A percentile compares a stretch with the other conserved stretches of the same genome.
Evolutionary conservation across 805 yeast species (phyloP).

Genomic region (Sugiyamaella lignohabitans): DNA sequence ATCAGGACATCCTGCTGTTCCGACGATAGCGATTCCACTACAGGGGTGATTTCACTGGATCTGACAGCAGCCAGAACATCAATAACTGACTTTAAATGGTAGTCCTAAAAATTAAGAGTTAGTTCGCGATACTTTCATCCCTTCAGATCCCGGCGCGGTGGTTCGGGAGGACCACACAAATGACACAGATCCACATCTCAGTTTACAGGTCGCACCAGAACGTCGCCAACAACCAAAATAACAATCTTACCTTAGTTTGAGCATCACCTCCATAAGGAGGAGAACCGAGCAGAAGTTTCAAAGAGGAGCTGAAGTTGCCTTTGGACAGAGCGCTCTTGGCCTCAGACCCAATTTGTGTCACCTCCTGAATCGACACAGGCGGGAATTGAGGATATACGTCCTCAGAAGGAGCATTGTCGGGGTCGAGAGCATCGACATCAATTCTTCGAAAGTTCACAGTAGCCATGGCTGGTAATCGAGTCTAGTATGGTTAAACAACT

Average conservation of each 20-base stretch:
- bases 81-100: slow-evolving; percentile 51
- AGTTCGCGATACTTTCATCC: too few relatives aligned
- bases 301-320: slow-evolving; percentile 67
- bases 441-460: slow-evolving; percentile 54
- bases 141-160: too few relatives aligned
- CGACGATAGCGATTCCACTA: slow-evolving; percentile 52
- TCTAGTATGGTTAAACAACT: too few relatives aligned
- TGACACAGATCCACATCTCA: too few relatives aligned
- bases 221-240: too few relatives aligned
- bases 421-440: slow-evolving; percentile 85
- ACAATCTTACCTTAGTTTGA: slow-evolving; percentile 40
- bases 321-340: slow-evolving; percentile 58
- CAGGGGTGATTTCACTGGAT: slow-evolving; percentile 56
- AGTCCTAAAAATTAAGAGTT: slow-evolving; percentile 25
- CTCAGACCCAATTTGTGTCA: slow-evolving; percentile 48
- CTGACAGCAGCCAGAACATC: slow-evolving; percentile 65
- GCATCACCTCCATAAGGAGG: slow-evolving; percentile 82
- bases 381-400: slow-evolving; percentile 57
- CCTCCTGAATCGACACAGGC: slow-evolving; percentile 46
- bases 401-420: slow-evolving; percentile 58
- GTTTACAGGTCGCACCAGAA: too few relatives aligned
- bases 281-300: slow-evolving; percentile 52
- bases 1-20: slow-evolving; percentile 72
- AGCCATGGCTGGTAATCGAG: slow-evolving; percentile 5
- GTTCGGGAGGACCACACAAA: too few relatives aligned